Evolutionary conservation across 106 monocot species (phyloP).

Genomic region (Iris macrosiphon): DNA sequence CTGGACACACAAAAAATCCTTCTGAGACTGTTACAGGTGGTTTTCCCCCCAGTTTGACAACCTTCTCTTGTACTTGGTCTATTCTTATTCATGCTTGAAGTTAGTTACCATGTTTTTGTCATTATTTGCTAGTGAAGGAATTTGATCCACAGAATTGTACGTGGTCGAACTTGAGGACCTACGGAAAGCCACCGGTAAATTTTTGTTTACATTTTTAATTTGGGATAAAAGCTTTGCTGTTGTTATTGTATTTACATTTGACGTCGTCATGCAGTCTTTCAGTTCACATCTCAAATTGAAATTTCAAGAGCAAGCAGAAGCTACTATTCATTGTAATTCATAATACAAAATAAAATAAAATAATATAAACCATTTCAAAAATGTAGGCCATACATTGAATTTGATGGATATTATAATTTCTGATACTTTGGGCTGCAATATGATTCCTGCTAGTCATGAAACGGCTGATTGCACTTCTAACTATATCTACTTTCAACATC

Average conservation of each 20-base stretch:
- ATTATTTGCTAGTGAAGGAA: constrained; percentile 69
- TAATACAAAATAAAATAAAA: too few relatives aligned
- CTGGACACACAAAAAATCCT: constrained; percentile 97
- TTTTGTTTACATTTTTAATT: background rate
- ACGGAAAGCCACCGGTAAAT: constrained; percentile 93
- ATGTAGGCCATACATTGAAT: too few relatives aligned
- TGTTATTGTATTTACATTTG: constrained; percentile 2
- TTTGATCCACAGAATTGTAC: constrained; percentile 79
- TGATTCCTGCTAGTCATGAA: too few relatives aligned
- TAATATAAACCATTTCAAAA: too few relatives aligned
- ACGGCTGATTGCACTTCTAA: too few relatives aligned
- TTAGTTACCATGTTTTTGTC: constrained; percentile 1
- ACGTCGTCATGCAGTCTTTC: too few relatives aligned
- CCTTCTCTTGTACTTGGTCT: background rate
- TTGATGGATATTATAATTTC: too few relatives aligned
- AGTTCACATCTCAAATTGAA: too few relatives aligned
- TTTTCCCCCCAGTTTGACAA: background rate
- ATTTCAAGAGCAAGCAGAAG: too few relatives aligned
- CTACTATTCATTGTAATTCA: too few relatives aligned
- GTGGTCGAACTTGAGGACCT: constrained; percentile 88
- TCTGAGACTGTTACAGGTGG: constrained; percentile 82
- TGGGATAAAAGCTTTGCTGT: background rate
- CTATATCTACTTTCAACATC: too few relatives aligned
- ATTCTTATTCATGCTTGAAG: background rate
- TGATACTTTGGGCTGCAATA: too few relatives aligned